Base-by-base conservation (phyloP, 2,329 filamentous ascomycete genomes). In the Chaetomium sp. region DNA sequence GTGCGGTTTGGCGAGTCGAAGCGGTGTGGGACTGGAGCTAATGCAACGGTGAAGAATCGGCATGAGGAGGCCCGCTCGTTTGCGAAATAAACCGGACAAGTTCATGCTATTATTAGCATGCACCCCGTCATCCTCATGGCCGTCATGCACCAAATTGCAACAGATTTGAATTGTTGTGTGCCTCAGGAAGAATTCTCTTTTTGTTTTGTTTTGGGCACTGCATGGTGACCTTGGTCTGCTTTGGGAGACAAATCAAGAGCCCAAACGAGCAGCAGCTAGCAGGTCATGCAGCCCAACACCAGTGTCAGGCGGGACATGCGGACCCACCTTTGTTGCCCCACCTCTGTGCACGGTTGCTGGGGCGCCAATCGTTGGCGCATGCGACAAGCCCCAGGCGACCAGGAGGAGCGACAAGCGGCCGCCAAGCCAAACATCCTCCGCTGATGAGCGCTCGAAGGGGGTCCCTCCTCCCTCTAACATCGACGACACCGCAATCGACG, bases 401-500 rank as follows among this genome's bases (percentile, higher is more conserved):
- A 51, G 58, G 59, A 56, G 61, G 54, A 35, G 52, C 45, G 49
- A 58, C 53, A 52, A 57, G 53, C 45, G 54, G 27, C 49, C 52
- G 62, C 62, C 62, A 64, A 64, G 62, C 55, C 59, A 59, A 63
- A 64, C 62, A 64, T 53, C 57, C 60, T 60, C 59, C 55, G 53
- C 56, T 27, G 19, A 27, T 27, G 19, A 27, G 19, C 3, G 19
- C 3, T 55, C 43, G 51, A 53, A 54, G 27, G 51, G 44, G 43
- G 57, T 54, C 49, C 49, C 52, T 58, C 52, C 52, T 55, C 53
- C 49, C 58, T 57, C 40, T 56, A 41, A 61, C 62, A 61, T 55
- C 59, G 40, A 57, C 55, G 50, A 61, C 56, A 51, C 48, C 51
- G 49, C 49, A 45, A 38, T 37, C 60, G 42, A 58, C 59, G 40